phyloP scores from a whole-genome alignment of 768 basidiomycete genomes.

The Mycena albidolilacea region DNA sequence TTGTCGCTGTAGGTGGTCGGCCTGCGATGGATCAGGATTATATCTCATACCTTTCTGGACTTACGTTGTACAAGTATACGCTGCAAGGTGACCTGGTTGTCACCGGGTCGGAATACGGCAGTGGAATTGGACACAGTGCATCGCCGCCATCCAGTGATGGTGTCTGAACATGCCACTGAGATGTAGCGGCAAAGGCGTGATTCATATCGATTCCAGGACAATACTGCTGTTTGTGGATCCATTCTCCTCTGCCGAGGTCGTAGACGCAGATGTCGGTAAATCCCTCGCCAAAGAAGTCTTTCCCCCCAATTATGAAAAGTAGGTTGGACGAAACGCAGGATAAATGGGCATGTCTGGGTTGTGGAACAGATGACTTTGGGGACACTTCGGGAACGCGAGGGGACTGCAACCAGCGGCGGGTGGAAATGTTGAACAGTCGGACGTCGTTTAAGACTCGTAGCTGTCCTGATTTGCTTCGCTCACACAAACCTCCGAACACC shows the following conservation, averaged over 20 bases:
- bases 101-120: constrained; percentile 31
- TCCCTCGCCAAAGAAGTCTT: constrained; percentile 17
- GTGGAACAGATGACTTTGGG: constrained; percentile 14
- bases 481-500: constrained; percentile 38
- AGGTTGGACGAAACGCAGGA: constrained; percentile 29
- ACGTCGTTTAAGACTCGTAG: constrained; percentile 33
- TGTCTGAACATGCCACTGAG: constrained; percentile 29
- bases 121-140: neutral
- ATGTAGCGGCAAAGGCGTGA: constrained; percentile 17
- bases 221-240: constrained; percentile 25
- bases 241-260: constrained; percentile 30
- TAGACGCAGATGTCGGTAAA: constrained; percentile 36
- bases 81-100: constrained; percentile 14
- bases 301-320: constrained; percentile 35
- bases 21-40: neutral
- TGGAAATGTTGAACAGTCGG: constrained; percentile 30
- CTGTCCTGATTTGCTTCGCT: constrained; percentile 4
- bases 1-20: neutral
- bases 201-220: neutral
- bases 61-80: constrained; percentile 34
- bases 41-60: neutral
- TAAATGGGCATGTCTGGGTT: constrained; percentile 27
- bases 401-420: constrained; percentile 28
- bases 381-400: constrained; percentile 5
- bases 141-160: neutral